Evolutionary conservation across 768 basidiomycete genomes (phyloP).

Genomic region (Panellus pusillus): DNA sequence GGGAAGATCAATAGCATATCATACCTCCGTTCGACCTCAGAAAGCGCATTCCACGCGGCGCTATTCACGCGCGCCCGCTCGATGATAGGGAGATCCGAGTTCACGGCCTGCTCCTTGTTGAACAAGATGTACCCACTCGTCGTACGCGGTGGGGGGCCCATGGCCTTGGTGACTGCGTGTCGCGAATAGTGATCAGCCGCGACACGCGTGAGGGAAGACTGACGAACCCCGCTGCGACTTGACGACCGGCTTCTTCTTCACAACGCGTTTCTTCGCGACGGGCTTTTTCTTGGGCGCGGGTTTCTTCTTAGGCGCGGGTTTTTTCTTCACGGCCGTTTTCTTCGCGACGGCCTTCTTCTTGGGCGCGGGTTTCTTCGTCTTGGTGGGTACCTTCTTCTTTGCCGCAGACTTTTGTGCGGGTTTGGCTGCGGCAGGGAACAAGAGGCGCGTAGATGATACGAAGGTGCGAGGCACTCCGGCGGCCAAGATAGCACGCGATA

Average conservation of each 20-base stretch:
- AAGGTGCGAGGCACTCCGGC: neutral
- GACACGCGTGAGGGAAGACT: no score
- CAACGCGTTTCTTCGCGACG: neutral
- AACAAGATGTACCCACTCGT: neutral
- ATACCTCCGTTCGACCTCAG: slow-evolving; percentile 9
- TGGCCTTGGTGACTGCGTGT: slow-evolving; percentile 2
- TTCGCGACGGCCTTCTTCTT: slow-evolving; percentile 3
- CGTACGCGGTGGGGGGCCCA: slow-evolving; percentile 2
- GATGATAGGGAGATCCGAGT: neutral
- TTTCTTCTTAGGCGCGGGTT: neutral
- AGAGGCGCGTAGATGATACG: neutral
- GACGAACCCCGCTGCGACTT: slow-evolving; percentile 2
- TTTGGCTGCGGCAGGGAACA: neutral
- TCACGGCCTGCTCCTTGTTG: neutral
- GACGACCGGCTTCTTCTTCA: neutral
- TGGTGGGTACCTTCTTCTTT: neutral
- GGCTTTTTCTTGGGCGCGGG: slow-evolving; percentile 11
- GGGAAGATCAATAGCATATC: neutral
- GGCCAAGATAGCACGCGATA: neutral
- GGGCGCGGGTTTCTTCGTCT: neutral
- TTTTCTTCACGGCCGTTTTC: neutral
- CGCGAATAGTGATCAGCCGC: neutral
- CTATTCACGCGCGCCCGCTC: neutral
- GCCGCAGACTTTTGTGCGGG: neutral
- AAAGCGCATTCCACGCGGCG: slow-evolving; percentile 1